phyloP scores from a whole-genome alignment of 768 basidiomycete genomes.

The Mrakia frigida region DNA sequence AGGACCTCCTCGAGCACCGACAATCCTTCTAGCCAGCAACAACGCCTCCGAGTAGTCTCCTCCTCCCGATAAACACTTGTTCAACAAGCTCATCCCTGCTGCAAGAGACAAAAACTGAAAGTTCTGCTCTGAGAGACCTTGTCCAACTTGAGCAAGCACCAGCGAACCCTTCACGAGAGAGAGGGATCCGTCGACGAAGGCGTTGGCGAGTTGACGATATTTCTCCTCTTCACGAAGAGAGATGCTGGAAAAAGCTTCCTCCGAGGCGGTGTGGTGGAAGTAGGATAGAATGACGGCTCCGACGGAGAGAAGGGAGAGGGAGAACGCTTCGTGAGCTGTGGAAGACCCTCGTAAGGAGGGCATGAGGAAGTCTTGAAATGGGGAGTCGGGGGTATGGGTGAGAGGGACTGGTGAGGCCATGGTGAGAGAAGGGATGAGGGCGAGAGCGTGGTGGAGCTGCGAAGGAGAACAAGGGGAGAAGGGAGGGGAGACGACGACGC shows the following conservation, averaged over 20 bases:
- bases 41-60: background rate
- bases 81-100: background rate
- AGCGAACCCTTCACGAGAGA: background rate
- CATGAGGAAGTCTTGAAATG: background rate
- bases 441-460: background rate
- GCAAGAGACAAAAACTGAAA: background rate
- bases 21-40: background rate
- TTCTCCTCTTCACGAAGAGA: background rate
- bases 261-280: background rate
- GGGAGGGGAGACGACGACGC: no score
- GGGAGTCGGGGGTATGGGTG: background rate
- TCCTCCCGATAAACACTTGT: background rate
- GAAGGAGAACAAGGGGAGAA: no score
- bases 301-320: background rate
- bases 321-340: background rate
- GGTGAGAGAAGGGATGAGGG: background rate
- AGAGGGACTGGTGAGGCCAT: background rate
- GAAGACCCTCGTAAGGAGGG: background rate
- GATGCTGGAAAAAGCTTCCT: background rate
- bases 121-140: background rate
- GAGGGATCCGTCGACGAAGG: background rate
- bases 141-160: background rate
- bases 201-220: background rate
- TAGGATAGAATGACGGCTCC: background rate
- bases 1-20: background rate